Conservation (phyloP, 768 basidiomycete species). For the Fibroporia radiculosa region DNA sequence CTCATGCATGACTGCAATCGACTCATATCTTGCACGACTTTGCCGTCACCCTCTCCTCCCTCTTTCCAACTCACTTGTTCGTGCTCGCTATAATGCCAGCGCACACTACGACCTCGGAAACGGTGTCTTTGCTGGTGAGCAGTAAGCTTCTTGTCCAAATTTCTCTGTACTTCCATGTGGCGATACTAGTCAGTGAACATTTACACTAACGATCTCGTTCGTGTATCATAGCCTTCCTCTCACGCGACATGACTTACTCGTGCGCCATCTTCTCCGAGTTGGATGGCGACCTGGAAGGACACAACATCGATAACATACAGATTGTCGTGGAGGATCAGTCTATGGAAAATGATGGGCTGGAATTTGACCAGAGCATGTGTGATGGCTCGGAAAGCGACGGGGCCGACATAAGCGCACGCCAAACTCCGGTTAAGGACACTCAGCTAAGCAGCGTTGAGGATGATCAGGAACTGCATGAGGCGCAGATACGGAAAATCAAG, state of each 20-base stretch:
- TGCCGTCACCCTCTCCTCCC: slow-evolving; percentile 49
- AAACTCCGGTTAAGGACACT: not conserved
- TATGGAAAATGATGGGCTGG: not conserved
- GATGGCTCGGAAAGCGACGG: not conserved
- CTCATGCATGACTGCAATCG: slow-evolving; percentile 39
- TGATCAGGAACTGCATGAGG: slow-evolving; percentile 17
- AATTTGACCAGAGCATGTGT: not conserved
- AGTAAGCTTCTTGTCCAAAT: no score
- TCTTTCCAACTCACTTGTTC: slow-evolving; percentile 59
- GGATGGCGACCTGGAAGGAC: slow-evolving; percentile 5
- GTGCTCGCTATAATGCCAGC: slow-evolving; percentile 60
- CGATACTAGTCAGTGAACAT: no score
- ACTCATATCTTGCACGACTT: slow-evolving; percentile 43
- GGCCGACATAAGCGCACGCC: not conserved
- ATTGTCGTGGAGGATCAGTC: slow-evolving; percentile 6
- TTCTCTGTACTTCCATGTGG: no score
- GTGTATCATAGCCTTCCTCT: slow-evolving; percentile 46
- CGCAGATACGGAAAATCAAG: slow-evolving; percentile 44
- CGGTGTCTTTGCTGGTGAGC: slow-evolving; percentile 56
- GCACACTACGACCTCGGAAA: slow-evolving; percentile 79
- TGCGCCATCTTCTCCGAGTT: slow-evolving; percentile 63
- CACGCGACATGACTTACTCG: slow-evolving; percentile 71
- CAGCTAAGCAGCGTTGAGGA: not conserved
- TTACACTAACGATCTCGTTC: no score
- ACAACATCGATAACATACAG: slow-evolving; percentile 7